Conservation (phyloP, 148 eudicot genomes). For the Euryodendron excelsum region DNA sequence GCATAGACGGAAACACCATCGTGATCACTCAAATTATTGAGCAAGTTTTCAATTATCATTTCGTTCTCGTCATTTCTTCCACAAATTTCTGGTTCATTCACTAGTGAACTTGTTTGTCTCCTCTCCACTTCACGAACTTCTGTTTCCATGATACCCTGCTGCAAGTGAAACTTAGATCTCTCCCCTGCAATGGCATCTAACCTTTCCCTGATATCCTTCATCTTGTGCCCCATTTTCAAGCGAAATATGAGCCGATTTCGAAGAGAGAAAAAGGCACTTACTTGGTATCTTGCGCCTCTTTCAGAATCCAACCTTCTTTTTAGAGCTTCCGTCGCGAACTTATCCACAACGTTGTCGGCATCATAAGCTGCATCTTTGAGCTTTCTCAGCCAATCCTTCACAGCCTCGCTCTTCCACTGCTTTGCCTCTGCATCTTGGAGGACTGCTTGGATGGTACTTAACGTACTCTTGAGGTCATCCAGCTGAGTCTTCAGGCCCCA, state of each 20-base stretch:
- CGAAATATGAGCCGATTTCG: not conserved
- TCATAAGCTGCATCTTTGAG: conserved; percentile 12
- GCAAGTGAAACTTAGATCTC: not conserved
- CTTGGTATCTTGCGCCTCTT: not conserved
- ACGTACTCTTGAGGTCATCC: not conserved
- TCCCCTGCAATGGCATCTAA: not conserved
- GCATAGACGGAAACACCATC: conserved; percentile 4
- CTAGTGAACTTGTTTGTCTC: not conserved
- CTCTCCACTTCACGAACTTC: not conserved
- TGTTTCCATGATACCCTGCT: not conserved
- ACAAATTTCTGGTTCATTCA: conserved; percentile 3
- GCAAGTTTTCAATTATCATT: not conserved
- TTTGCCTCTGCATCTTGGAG: conserved; percentile 14
- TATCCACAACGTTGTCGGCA: not conserved
- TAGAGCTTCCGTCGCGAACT: not conserved
- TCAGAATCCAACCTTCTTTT: not conserved
- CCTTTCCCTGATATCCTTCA: not conserved
- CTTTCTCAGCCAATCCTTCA: conserved; percentile 13
- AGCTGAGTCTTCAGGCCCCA: not conserved
- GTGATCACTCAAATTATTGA: not conserved
- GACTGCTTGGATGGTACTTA: conserved; percentile 6
- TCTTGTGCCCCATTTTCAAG: not conserved
- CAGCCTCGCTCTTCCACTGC: conserved; percentile 3
- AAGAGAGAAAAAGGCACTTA: too few relatives aligned
- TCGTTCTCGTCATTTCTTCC: conserved; percentile 11